phyloP scores from a whole-genome alignment of 257 asterid genomes.

The Solanum stenotomum region DNA sequence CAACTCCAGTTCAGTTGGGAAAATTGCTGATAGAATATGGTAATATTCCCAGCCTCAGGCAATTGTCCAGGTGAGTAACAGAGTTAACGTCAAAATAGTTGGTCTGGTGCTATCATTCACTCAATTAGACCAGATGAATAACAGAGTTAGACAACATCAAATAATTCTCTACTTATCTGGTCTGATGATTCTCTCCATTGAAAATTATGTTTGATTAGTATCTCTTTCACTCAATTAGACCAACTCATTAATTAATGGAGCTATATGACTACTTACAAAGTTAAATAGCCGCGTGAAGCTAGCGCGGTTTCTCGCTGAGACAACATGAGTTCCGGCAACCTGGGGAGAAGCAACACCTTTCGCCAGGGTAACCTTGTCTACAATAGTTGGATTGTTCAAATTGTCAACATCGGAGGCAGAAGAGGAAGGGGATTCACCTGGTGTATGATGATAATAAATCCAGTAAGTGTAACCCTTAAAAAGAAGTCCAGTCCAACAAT shows the following conservation, averaged over 20 bases:
- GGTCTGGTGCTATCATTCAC: not conserved
- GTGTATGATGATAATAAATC: conserved; percentile 4
- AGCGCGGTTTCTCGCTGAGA: conserved; percentile 27
- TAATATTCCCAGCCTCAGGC: not conserved
- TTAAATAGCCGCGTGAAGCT: conserved; percentile 25
- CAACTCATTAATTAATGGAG: not conserved
- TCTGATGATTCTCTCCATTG: not conserved
- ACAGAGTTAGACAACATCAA: not conserved
- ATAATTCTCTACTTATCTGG: not conserved
- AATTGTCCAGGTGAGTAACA: not conserved
- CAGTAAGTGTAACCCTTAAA: not conserved
- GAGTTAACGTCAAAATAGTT: not conserved
- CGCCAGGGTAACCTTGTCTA: conserved; percentile 55
- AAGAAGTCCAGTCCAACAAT: not conserved
- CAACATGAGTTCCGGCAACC: conserved; percentile 28
- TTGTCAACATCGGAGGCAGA: conserved; percentile 98
- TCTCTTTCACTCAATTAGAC: not conserved
- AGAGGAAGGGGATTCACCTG: conserved; percentile 98
- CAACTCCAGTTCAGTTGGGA: not conserved
- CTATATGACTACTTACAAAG: conserved; percentile 24
- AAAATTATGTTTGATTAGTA: not conserved
- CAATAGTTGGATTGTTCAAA: conserved; percentile 63
- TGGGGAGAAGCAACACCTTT: conserved; percentile 57
- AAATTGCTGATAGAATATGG: not conserved
- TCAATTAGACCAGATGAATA: not conserved